A percentile compares a stretch with the other conserved stretches of the same genome.
phyloP scores from a whole-genome alignment of 179 eudicot species.

The Carnegiea gigantea region DNA sequence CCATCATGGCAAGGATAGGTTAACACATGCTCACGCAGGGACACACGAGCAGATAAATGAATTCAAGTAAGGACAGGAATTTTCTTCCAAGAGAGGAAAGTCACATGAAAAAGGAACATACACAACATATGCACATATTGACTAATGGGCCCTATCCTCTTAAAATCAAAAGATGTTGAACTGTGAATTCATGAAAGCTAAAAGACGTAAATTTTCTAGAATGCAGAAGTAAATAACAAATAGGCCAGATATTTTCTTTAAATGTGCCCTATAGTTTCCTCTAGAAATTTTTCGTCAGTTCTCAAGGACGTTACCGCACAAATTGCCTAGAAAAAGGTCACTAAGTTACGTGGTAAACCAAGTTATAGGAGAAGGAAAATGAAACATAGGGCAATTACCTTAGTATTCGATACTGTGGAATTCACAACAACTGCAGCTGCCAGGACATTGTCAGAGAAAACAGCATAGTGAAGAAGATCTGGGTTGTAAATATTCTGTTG shows the following conservation, averaged over 20 bases:
- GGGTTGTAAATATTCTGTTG: conserved; percentile 53
- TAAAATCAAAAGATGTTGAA: not conserved
- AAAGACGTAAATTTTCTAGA: not conserved
- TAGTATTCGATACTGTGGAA: conserved; percentile 71
- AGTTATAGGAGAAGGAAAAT: not conserved
- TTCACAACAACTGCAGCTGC: conserved; percentile 88
- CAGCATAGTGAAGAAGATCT: conserved; percentile 69
- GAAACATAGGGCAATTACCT: conserved; percentile 36
- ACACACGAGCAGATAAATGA: no score
- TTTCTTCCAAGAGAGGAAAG: no score
- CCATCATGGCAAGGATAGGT: no score
- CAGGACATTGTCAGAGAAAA: conserved; percentile 88
- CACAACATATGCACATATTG: not conserved
- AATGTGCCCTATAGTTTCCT: not conserved
- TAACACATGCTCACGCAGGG: no score
- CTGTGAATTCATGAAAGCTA: not conserved
- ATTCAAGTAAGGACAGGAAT: no score
- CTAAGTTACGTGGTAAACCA: not conserved
- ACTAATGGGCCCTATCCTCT: not conserved
- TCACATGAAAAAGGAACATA: not conserved
- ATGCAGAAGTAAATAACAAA: not conserved
- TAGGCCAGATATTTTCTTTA: no score
- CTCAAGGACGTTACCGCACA: not conserved
- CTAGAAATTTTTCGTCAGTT: not conserved
- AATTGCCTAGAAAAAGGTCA: not conserved